Base-by-base conservation (phyloP, 1,139 yeast genomes). In the Suhomyces panamericanus region DNA sequence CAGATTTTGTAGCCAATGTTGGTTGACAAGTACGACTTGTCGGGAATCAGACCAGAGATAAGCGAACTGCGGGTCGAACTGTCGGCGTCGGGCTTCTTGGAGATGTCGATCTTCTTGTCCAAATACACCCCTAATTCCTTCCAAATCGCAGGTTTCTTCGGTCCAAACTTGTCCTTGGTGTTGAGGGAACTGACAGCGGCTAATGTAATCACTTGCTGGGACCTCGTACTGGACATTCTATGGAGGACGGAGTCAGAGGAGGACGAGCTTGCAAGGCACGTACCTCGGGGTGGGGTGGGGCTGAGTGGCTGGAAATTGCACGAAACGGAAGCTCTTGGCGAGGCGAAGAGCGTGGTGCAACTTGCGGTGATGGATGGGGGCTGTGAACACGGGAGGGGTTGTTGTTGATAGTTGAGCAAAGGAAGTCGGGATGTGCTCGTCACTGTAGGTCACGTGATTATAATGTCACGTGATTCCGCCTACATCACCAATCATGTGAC, bases 121-220 rank as follows among this genome's bases (percentile, higher is more conserved):
- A 82, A 64, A 57, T 75, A 81, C 26, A 70, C 76, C 6, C 87
- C 87, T 39, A 82, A 67, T 49, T 82, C 87, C 61, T 81, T 79
- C 88, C 88, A 82, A 59, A 68, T 66, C 34, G 56, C 56, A 15
- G 55, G 57, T 46, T 57, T 59, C 41, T 53, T 55, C 37, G 41
- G 39, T 26, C 47, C 47, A 24, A 22, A 32, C 39, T 48, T 50
- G 43, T 46, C 47, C 41, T 52, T 52, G 38, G 28, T 44, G 43
- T 56, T 57, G 39, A 62, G 62, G 42, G 64, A 55, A 43, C 57
- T 55, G 39, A 62, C 58, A 50, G 63, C 59, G 37, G 63, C 58
- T 56, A 63, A 54, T 38, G 67, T 59, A 39, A 64, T 61, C 42
- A 64, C 62, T 58, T 66, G 69, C 50, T 63, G 62, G 27, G 70